These are phyloP conservation scores for Polysphondylium violaceum DNA, from an alignment of 78 protist species.

Conservation along the genomic window DNA sequence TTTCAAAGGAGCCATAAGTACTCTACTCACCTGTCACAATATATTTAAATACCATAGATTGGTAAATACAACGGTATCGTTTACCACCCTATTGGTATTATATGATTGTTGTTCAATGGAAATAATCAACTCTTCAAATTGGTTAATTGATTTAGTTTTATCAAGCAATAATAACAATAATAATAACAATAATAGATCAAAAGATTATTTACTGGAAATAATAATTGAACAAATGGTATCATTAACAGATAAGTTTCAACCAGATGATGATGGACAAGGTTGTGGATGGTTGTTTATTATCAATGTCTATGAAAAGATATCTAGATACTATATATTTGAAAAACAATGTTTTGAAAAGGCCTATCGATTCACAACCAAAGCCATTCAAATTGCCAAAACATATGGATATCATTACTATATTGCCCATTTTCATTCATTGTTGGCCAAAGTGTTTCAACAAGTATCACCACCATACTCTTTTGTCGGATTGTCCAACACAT, in stretches of 20 bases:
- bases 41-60: constrained; percentile 1
- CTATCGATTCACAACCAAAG: neutral
- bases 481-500: constrained; percentile 4
- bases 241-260: constrained; percentile 1
- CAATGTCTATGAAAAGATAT: neutral
- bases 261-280: constrained; percentile 4
- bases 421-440: neutral
- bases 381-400: neutral
- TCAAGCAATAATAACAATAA: neutral
- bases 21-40: neutral
- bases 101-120: neutral
- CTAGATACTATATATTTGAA: neutral
- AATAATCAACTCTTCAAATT: too few relatives aligned
- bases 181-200: neutral
- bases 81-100: neutral
- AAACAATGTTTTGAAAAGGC: constrained; percentile 13
- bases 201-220: neutral
- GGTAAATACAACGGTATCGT: constrained; percentile 9
- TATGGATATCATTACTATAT: neutral
- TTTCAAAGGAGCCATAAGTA: neutral
- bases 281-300: constrained; percentile 53
- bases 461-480: neutral
- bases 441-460: neutral
- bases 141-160: too few relatives aligned
- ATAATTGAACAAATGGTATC: constrained; percentile 15